Conservation (phyloP, 805 yeast genomes). For the Ogataea philodendri region DNA sequence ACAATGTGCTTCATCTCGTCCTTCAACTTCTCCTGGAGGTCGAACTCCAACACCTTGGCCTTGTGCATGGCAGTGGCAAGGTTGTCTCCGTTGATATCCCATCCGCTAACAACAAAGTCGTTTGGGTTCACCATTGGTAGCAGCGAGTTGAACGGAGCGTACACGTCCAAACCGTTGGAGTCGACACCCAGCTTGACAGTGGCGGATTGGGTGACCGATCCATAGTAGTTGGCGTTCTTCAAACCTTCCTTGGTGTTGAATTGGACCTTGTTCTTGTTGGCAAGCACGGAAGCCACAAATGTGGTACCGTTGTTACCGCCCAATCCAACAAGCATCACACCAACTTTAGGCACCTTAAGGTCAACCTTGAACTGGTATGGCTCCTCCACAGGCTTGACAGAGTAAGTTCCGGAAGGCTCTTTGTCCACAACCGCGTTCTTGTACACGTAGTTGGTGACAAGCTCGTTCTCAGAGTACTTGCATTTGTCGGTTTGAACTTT, state of each 20-base stretch:
- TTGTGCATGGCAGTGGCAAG: constrained; percentile 78
- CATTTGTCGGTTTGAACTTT: constrained; percentile 57
- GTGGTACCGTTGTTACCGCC: constrained; percentile 98
- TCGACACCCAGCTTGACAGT: constrained; percentile 90
- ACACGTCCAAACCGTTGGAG: constrained; percentile 75
- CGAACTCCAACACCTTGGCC: constrained; percentile 82
- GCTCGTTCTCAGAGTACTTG: constrained; percentile 46
- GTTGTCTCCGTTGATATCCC: constrained; percentile 83
- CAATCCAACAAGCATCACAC: constrained; percentile 86
- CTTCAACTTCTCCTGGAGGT: constrained; percentile 72
- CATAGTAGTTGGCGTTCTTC: constrained; percentile 74
- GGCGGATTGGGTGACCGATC: constrained; percentile 91
- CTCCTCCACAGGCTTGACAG: constrained; percentile 66
- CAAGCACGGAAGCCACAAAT: constrained; percentile 76
- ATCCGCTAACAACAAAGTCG: constrained; percentile 86
- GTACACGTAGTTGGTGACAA: constrained; percentile 63
- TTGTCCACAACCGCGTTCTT: constrained; percentile 72
- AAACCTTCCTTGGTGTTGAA: constrained; percentile 83
- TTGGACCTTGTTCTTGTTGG: constrained; percentile 74
- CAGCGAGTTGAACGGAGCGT: constrained; percentile 86
- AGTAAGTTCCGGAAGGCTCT: constrained; percentile 46
- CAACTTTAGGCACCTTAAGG: constrained; percentile 77
- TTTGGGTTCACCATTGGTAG: constrained; percentile 89
- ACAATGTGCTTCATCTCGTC: constrained; percentile 56
- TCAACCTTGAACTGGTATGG: constrained; percentile 87